A percentile compares a stretch with the other conserved stretches of the same genome.
Evolutionary conservation across 2,329 filamentous ascomycete genomes (phyloP).

Genomic region (Talaromyces sp.): DNA sequence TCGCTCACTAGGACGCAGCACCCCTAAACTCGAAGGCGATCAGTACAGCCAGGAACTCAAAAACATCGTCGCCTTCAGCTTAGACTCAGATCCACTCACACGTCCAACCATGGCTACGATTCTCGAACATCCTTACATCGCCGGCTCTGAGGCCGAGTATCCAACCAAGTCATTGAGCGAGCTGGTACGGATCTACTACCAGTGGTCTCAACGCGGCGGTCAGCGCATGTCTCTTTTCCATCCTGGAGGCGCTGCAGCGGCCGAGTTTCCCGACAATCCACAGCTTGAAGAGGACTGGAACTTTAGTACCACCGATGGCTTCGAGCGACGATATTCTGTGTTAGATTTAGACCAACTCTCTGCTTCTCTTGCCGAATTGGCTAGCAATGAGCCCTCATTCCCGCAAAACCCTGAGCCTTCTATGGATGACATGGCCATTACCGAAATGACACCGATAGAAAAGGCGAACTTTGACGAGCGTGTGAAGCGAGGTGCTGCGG

Average conservation of each 20-base stretch:
- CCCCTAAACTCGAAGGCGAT: slow-evolving; percentile 42
- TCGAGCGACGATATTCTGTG: slow-evolving; percentile 52
- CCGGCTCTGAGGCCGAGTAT: slow-evolving; percentile 41
- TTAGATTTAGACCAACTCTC: slow-evolving; percentile 46
- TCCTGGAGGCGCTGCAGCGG: slow-evolving; percentile 56
- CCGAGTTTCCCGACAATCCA: slow-evolving; percentile 48
- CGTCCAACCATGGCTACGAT: slow-evolving; percentile 49
- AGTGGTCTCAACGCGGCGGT: slow-evolving; percentile 48
- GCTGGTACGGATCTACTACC: slow-evolving; percentile 48
- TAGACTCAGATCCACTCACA: slow-evolving; percentile 42
- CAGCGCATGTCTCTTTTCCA: slow-evolving; percentile 58
- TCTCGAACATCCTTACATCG: slow-evolving; percentile 46
- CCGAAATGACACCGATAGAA: slow-evolving; percentile 42
- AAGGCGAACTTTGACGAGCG: slow-evolving; percentile 56
- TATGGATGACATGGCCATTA: slow-evolving; percentile 30
- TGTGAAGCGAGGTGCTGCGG: slow-evolving; percentile 55
- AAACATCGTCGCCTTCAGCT: slow-evolving; percentile 43
- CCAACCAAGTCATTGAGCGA: slow-evolving; percentile 45
- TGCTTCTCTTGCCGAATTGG: slow-evolving; percentile 44
- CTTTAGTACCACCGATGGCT: slow-evolving; percentile 62
- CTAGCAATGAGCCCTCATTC: slow-evolving; percentile 36
- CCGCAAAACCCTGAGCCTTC: slow-evolving; percentile 24
- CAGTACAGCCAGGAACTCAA: slow-evolving; percentile 45
- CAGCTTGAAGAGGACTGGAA: slow-evolving; percentile 57
- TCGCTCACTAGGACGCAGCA: slow-evolving; percentile 42